Evolutionary conservation across 2,329 filamentous ascomycete species (phyloP).

Genomic region (Pseudocercospora fijiensis): DNA sequence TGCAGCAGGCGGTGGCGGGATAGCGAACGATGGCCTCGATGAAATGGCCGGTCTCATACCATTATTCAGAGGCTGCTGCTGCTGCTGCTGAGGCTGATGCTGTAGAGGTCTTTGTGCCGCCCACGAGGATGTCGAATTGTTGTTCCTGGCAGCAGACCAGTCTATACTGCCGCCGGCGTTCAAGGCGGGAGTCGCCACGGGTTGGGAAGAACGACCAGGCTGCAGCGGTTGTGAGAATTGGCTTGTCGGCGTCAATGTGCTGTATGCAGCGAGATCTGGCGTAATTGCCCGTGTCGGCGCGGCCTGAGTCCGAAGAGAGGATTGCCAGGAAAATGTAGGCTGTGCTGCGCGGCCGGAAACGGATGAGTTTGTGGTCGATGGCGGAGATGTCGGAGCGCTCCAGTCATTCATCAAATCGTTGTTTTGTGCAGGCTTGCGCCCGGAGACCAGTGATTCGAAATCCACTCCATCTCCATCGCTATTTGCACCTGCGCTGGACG

Average conservation of each 20-base stretch:
- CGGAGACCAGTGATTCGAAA: conserved; percentile 88
- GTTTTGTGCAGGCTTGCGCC: conserved; percentile 52
- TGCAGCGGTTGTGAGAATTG: conserved; percentile 43
- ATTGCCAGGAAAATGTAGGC: conserved; percentile 50
- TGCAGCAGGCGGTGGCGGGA: conserved; percentile 36
- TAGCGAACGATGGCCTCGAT: conserved; percentile 22
- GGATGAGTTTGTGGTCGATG: conserved; percentile 8
- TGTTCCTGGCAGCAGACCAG: conserved; percentile 48
- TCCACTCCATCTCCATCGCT: conserved; percentile 65
- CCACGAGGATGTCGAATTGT: conserved; percentile 20
- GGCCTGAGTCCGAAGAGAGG: conserved; percentile 21
- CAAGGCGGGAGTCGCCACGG: not conserved
- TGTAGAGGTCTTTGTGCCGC: not conserved
- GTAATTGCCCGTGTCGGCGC: conserved; percentile 36
- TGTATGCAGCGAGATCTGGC: conserved; percentile 39
- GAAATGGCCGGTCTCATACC: conserved; percentile 14
- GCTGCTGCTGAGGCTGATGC: not conserved
- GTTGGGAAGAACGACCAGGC: conserved; percentile 28
- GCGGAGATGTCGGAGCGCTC: conserved; percentile 38
- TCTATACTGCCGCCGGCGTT: conserved; percentile 46
- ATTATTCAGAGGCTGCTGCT: conserved; percentile 14
- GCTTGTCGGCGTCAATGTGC: conserved; percentile 39
- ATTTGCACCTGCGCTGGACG: conserved; percentile 41
- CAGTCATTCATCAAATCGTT: conserved; percentile 47
- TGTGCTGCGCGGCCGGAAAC: conserved; percentile 12